Conservation (phyloP, 768 basidiomycete species). For the Tulasnella sp. region DNA sequence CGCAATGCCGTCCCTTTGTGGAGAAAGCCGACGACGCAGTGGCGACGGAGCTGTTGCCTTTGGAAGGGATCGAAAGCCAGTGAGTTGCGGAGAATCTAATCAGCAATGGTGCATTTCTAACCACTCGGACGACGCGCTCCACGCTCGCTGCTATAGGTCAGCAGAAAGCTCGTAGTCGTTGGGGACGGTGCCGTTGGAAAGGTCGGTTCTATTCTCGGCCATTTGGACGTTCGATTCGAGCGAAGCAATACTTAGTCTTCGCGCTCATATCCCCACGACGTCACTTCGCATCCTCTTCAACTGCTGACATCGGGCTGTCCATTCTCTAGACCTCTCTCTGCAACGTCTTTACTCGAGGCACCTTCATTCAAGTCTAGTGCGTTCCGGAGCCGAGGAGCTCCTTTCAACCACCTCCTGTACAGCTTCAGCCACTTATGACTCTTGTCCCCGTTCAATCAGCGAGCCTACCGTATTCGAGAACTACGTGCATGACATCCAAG, state of each 20-base stretch:
- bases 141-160: conserved; percentile 32
- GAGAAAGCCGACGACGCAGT: background rate
- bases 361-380: conserved; percentile 91
- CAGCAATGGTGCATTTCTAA: background rate
- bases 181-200: conserved; percentile 92
- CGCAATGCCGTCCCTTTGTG: background rate
- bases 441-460: conserved; percentile 33
- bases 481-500: conserved; percentile 81
- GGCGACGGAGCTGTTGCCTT: background rate
- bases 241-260: conserved; percentile 9
- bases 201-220: background rate
- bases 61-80: conserved; percentile 4
- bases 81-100: background rate
- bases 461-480: conserved; percentile 97
- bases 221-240: conserved; percentile 34
- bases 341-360: conserved; percentile 83
- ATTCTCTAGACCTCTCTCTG: conserved; percentile 62
- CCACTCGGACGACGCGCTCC: background rate
- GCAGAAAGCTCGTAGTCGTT: conserved; percentile 76
- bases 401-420: background rate
- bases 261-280: conserved; percentile 24
- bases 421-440: conserved; percentile 3
- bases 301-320: conserved; percentile 34
- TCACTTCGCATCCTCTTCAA: conserved; percentile 21
- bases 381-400: conserved; percentile 28